phyloP scores from a whole-genome alignment of 2,329 filamentous ascomycete genomes.

The Pleurostoma richardsiae region DNA sequence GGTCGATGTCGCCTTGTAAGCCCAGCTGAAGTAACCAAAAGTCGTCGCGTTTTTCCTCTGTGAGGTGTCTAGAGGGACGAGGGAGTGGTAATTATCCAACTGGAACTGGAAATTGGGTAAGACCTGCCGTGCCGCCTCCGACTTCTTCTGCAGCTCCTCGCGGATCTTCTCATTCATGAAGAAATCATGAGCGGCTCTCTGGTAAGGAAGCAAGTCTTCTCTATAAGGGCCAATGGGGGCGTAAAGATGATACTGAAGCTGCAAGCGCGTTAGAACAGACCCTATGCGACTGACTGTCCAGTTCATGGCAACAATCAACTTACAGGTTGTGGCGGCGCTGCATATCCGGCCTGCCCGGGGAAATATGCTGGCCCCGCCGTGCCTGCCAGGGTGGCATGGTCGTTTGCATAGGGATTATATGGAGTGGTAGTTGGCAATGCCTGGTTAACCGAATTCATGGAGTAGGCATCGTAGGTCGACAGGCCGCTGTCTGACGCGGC shows the following conservation, averaged over 20 bases:
- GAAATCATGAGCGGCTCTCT: constrained; percentile 82
- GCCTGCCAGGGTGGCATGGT: constrained; percentile 52
- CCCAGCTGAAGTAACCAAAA: constrained; percentile 88
- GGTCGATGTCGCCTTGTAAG: constrained; percentile 88
- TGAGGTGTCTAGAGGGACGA: constrained; percentile 81
- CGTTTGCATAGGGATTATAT: constrained; percentile 75
- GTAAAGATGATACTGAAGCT: constrained; percentile 90
- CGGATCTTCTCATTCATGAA: constrained; percentile 84
- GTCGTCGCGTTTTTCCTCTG: constrained; percentile 72
- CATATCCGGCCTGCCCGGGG: constrained; percentile 47
- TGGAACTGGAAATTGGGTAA: constrained; percentile 70
- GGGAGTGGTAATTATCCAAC: constrained; percentile 85
- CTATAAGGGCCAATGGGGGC: constrained; percentile 79
- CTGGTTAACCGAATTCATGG: constrained; percentile 51
- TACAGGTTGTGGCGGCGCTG: constrained; percentile 56
- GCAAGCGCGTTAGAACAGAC: constrained; percentile 13
- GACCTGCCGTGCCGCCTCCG: constrained; percentile 78
- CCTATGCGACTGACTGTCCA: neutral
- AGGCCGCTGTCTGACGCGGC: constrained; percentile 40
- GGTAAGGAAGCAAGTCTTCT: constrained; percentile 77
- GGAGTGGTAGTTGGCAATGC: constrained; percentile 41
- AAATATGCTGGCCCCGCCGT: constrained; percentile 60
- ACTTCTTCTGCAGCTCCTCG: constrained; percentile 84
- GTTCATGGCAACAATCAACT: constrained; percentile 14
- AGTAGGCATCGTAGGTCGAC: constrained; percentile 58